Base-by-base conservation (phyloP, 768 basidiomycete genomes). In the Russula olivacea region DNA sequence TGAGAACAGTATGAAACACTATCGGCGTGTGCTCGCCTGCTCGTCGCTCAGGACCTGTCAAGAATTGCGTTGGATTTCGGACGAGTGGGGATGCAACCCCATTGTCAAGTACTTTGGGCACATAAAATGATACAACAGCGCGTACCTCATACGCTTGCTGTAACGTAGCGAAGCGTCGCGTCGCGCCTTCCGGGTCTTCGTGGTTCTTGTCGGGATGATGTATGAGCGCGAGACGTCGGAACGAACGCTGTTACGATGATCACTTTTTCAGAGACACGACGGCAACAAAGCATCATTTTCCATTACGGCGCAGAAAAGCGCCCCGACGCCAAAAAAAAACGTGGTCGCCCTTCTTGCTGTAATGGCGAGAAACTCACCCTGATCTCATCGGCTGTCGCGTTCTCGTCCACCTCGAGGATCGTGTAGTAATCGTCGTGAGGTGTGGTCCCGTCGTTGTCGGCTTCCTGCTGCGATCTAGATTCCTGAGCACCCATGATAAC, bases 131-230 rank as follows among this genome's bases (percentile, higher is more conserved):
- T 50, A 54, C 25, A 32, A 52, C 30, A n/a, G 32, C 30, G 71
- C 81, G 55, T 66, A 90, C 94, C 81, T 98, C 97, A 70, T 98
- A 98, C 4, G 97, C 97, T 70, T 96, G 91, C 69, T 98, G 97
- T 9, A 99, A 75, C 19, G 82, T 76, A 1, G 95, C 88, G 71
- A 98, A 99, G 14, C 88, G 82, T 68, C 88, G 78, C 0, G 93
- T 98, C 0, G 97, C 86, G 41, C 84, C 91, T 66, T 96, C 92
- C 4, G 89, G 73, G 69, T 96, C 86, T 65, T 86, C 79, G 51
- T 81, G 78, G 70, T 98, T 98, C 76, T 98, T 91, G 72, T 93
- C 91, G 2, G 91, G 91, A 71, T 93, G 89, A 74, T 91, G 86
- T 43, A 91, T 77, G 45, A 96, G 81, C 10, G 94, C 94, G 15